Evolutionary conservation across 805 yeast genomes (phyloP), one percentile per base, ranked within the genome.

Genomic region (Yarrowia deformans): DNA sequence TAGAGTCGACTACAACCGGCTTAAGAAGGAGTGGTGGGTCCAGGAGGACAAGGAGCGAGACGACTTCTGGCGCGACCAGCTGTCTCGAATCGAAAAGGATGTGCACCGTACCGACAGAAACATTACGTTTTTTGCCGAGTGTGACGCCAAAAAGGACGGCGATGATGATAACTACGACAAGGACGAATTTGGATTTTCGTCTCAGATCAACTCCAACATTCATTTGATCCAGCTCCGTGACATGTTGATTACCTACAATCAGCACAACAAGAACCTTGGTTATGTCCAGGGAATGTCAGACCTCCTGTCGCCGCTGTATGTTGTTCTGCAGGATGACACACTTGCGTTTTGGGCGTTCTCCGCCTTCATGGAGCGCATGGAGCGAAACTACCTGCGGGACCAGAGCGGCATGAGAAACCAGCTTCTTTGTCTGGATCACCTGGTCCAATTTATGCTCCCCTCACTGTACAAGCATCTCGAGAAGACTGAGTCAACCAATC

Each of bases 221-320:
- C 93, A 95, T 77, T 81, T 95, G 70, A 83, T 85, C 70, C 84
- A 80, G 66, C 79, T 95, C 80, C 84, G 91, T 73, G 93, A 90
- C 73, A 90, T 95, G 71, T 81, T 95, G 48, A 83, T 93, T 69
- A 91, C 98, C 0, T 94, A 90, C 75, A 94, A 95, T 77, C 93
- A 90, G 77, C 84, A 88, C 77, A 93, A 95, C 77, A 82, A 81
- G 56, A 89, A 92, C 73, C 79, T 95, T 73, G 99, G 99, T 0
- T 95, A 95, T 75, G 97, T 95, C 19, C 99, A 95, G 80, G 99
- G 99, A 1, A 95, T 95, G 99, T 87, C 95, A 10, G 99, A 95
- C 78, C 81, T 95, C 66, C 80, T 95, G 45, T 90, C 97, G 0
- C 98, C 98, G 0, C 79, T 95, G 2, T 95, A 92, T 77, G 84